phyloP scores from a whole-genome alignment of 2,329 filamentous ascomycete genomes.

The Tolypocladium amazonense region DNA sequence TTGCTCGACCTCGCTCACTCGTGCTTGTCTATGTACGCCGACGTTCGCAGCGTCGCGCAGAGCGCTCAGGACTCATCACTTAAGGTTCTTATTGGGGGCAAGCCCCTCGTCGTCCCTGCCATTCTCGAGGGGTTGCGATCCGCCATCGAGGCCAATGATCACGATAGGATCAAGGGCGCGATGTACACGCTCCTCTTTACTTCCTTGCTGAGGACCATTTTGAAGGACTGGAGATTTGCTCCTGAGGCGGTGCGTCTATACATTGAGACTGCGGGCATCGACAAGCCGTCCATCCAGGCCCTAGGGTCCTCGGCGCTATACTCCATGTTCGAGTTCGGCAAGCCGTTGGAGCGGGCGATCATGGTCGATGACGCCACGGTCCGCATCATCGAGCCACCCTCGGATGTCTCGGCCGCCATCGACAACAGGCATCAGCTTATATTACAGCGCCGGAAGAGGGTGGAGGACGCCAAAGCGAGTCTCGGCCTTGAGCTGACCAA shows the following conservation, averaged over 20 bases:
- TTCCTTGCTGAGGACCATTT: slow-evolving; percentile 75
- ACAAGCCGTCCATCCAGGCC: slow-evolving; percentile 90
- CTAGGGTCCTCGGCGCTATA: slow-evolving; percentile 74
- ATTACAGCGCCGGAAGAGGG: slow-evolving; percentile 58
- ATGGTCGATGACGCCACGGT: slow-evolving; percentile 65
- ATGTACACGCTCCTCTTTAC: slow-evolving; percentile 88
- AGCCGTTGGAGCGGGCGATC: slow-evolving; percentile 76
- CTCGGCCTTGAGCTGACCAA: slow-evolving; percentile 75
- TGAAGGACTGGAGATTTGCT: slow-evolving; percentile 90
- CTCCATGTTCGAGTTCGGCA: slow-evolving; percentile 84
- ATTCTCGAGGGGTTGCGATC: slow-evolving; percentile 68
- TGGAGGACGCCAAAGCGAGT: slow-evolving; percentile 74
- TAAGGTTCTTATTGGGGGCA: slow-evolving; percentile 80
- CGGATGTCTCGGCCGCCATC: slow-evolving; percentile 53
- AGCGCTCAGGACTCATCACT: slow-evolving; percentile 86
- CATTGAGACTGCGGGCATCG: slow-evolving; percentile 78
- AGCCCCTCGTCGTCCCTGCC: slow-evolving; percentile 81
- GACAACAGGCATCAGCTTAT: slow-evolving; percentile 57
- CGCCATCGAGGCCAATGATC: slow-evolving; percentile 70
- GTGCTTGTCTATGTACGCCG: slow-evolving; percentile 83
- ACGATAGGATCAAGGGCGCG: slow-evolving; percentile 86
- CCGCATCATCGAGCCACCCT: slow-evolving; percentile 57
- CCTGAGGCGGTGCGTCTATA: slow-evolving; percentile 84
- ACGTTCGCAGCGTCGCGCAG: slow-evolving; percentile 90
- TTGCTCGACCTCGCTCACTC: slow-evolving; percentile 83